phyloP scores from a whole-genome alignment of 2,329 filamentous ascomycete species.

The Cladosporium oxysporum region DNA sequence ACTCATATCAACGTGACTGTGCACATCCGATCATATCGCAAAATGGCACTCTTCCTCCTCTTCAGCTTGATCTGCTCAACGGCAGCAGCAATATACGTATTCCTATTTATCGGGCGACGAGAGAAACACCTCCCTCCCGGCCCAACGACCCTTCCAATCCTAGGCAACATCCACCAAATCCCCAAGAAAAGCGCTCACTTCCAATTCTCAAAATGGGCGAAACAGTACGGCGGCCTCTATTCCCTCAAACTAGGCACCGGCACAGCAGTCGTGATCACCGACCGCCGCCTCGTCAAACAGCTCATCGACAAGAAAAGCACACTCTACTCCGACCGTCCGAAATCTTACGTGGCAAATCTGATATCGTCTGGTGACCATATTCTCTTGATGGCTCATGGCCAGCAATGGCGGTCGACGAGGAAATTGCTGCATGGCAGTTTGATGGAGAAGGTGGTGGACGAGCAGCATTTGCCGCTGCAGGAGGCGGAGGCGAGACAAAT shows the following conservation, averaged over 20 bases:
- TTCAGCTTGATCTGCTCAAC: neutral
- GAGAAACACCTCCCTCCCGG: slow-evolving; percentile 36
- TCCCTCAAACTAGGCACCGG: slow-evolving; percentile 44
- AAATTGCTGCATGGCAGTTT: slow-evolving; percentile 46
- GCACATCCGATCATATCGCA: neutral
- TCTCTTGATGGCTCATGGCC: slow-evolving; percentile 50
- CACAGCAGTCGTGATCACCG: slow-evolving; percentile 46
- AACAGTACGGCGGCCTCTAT: slow-evolving; percentile 34
- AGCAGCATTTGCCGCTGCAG: slow-evolving; percentile 44
- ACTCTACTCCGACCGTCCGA: slow-evolving; percentile 43
- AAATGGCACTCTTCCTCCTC: neutral
- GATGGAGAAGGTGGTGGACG: slow-evolving; percentile 49
- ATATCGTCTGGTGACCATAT: slow-evolving; percentile 52
- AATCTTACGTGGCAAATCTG: slow-evolving; percentile 46
- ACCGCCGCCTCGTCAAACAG: slow-evolving; percentile 44
- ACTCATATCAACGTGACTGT: neutral
- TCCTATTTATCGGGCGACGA: slow-evolving; percentile 25
- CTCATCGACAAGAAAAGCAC: slow-evolving; percentile 49
- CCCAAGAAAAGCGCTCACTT: slow-evolving; percentile 37
- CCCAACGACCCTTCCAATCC: slow-evolving; percentile 44
- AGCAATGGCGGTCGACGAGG: slow-evolving; percentile 50
- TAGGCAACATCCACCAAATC: slow-evolving; percentile 47
- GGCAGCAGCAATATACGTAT: slow-evolving; percentile 20
- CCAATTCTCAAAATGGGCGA: slow-evolving; percentile 34
- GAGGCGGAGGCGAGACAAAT: slow-evolving; percentile 54